phyloP scores from a whole-genome alignment of 2,329 filamentous ascomycete genomes.

The Trichothecium roseum region DNA sequence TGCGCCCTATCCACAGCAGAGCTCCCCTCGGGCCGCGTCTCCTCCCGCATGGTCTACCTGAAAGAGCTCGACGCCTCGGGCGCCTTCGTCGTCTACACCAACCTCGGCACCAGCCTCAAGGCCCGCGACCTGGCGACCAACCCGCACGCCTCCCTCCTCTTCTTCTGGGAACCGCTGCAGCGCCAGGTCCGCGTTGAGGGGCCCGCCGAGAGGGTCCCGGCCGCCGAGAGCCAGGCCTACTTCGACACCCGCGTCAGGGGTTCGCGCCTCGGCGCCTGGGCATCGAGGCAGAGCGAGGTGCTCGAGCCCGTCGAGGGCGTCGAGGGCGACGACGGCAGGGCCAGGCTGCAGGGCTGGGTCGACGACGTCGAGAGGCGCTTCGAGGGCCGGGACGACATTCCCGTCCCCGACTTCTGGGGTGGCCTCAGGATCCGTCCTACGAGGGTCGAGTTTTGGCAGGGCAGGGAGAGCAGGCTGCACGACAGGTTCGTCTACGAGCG shows the following conservation, averaged over 20 bases:
- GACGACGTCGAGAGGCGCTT: conserved; percentile 68
- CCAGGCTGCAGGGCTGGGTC: conserved; percentile 67
- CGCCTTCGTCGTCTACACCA: conserved; percentile 89
- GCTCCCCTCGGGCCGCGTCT: conserved; percentile 75
- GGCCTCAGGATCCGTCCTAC: conserved; percentile 78
- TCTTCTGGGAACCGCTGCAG: conserved; percentile 82
- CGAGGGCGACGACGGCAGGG: conserved; percentile 54
- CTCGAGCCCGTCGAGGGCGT: conserved; percentile 42
- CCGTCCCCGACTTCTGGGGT: conserved; percentile 90
- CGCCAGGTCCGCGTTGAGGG: conserved; percentile 89
- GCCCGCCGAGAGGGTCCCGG: conserved; percentile 50
- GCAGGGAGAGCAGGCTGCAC: conserved; percentile 78
- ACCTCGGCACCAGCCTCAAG: conserved; percentile 71
- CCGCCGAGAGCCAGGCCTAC: conserved; percentile 62
- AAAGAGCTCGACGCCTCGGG: conserved; percentile 72
- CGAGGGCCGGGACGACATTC: conserved; percentile 66
- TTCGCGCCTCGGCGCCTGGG: conserved; percentile 84
- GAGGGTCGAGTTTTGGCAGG: conserved; percentile 93
- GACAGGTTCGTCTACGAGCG: conserved; percentile 83
- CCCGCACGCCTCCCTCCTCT: conserved; percentile 70
- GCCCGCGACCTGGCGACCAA: conserved; percentile 62
- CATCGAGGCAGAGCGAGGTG: conserved; percentile 77
- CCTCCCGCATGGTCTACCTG: conserved; percentile 79
- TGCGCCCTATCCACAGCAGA: conserved; percentile 77
- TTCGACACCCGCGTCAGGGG: conserved; percentile 64